A percentile compares a stretch with the other conserved stretches of the same genome.
phyloP scores from a whole-genome alignment of 257 asterid genomes.

The Misopates orontium region DNA sequence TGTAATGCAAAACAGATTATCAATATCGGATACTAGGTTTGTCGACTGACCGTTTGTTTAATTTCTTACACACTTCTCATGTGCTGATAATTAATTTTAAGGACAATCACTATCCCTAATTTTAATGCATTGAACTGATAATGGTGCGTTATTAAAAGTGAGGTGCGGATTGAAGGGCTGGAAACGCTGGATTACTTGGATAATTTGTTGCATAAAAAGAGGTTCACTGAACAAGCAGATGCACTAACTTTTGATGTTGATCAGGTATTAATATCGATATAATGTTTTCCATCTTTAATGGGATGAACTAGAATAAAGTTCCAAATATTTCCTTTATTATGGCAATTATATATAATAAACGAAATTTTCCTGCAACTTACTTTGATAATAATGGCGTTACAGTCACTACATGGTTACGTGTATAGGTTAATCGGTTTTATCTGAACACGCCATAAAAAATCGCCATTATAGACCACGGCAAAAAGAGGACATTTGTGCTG shows the following conservation, averaged over 20 bases:
- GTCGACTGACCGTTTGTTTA: constrained; percentile 27
- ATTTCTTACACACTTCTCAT: no score
- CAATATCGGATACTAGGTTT: constrained; percentile 66
- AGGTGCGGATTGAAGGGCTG: constrained; percentile 69
- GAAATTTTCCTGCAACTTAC: no score
- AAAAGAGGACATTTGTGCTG: constrained; percentile 57
- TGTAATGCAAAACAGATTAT: constrained; percentile 43
- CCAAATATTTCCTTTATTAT: no score
- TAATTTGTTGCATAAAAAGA: constrained; percentile 40
- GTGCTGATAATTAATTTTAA: no score
- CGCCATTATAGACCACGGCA: constrained; percentile 63
- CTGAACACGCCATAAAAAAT: constrained; percentile 53
- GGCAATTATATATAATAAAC: no score
- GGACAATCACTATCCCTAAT: no score
- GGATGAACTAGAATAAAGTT: no score
- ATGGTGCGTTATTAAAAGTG: constrained; percentile 32
- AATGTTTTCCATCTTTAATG: no score
- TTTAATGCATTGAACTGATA: no score
- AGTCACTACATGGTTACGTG: no score
- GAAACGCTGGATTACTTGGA: constrained; percentile 66
- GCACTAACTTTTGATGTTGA: constrained; percentile 65
- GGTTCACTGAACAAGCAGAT: constrained; percentile 73
- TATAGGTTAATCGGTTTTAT: constrained; percentile 51
- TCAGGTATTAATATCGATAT: no score
- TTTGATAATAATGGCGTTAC: no score